These are phyloP conservation scores for Hysterium pulicare DNA, from an alignment of 2,329 filamentous ascomycete species.

Conservation along the genomic window DNA sequence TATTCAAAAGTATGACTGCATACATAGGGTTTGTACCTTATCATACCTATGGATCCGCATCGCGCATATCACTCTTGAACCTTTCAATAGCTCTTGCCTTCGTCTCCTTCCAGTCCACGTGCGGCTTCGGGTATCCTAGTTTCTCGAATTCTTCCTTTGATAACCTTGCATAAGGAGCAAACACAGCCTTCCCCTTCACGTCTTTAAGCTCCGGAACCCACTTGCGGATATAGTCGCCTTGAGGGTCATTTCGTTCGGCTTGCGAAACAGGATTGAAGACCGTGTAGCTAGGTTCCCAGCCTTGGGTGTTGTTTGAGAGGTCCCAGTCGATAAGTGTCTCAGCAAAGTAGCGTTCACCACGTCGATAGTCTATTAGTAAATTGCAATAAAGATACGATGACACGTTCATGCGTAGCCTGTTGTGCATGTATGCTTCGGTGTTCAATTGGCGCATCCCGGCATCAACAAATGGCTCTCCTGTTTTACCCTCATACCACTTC, in stretches of 20 bases:
- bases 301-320: conserved; percentile 50
- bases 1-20: no score
- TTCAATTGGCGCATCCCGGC: conserved; percentile 52
- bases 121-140: conserved; percentile 44
- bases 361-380: conserved; percentile 48
- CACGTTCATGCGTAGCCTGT: conserved; percentile 51
- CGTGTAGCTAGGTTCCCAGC: conserved; percentile 52
- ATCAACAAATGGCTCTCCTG: conserved; percentile 50
- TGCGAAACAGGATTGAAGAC: conserved; percentile 44
- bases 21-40: no score
- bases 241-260: conserved; percentile 37
- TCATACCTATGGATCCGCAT: conserved; percentile 34
- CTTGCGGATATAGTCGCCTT: conserved; percentile 38
- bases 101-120: conserved; percentile 45
- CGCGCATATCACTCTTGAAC: conserved; percentile 45
- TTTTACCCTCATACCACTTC: conserved; percentile 47
- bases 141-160: conserved; percentile 48
- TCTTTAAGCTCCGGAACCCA: conserved; percentile 39
- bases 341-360: conserved; percentile 51
- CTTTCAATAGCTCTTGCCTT: conserved; percentile 41
- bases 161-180: conserved; percentile 45
- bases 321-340: conserved; percentile 49
- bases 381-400: conserved; percentile 48
- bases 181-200: conserved; percentile 47
- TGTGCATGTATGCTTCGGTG: conserved; percentile 51